Conservation (phyloP, 2,329 filamentous ascomycete genomes). For the Aaosphaeria pasadenensis region DNA sequence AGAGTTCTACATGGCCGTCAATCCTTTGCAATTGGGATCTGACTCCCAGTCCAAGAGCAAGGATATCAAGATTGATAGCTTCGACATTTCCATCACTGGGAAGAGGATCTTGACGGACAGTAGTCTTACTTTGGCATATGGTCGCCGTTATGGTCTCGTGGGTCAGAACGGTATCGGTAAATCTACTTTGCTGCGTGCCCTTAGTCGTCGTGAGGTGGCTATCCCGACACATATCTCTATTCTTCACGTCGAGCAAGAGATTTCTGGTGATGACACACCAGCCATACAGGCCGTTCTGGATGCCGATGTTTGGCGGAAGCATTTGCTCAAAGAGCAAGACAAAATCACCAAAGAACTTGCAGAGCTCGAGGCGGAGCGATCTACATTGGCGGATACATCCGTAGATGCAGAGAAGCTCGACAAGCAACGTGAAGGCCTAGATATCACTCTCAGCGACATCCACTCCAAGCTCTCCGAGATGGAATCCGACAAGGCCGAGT, state of each 20-base stretch:
- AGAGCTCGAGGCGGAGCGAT: constrained; percentile 73
- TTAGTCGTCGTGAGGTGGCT: constrained; percentile 88
- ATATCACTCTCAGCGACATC: constrained; percentile 86
- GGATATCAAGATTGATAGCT: constrained; percentile 96
- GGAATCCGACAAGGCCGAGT: constrained; percentile 98
- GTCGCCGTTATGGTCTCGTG: constrained; percentile 91
- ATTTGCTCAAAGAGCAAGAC: constrained; percentile 83
- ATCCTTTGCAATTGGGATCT: constrained; percentile 82
- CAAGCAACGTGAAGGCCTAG: constrained; percentile 82
- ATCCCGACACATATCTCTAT: constrained; percentile 98
- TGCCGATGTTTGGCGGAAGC: constrained; percentile 97
- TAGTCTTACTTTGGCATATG: constrained; percentile 83
- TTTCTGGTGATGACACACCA: constrained; percentile 91
- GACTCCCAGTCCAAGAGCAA: constrained; percentile 79
- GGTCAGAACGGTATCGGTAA: constrained; percentile 96
- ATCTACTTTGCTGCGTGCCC: constrained; percentile 83
- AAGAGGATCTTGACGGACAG: constrained; percentile 88
- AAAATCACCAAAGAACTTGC: constrained; percentile 76
- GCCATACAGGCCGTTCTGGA: constrained; percentile 93
- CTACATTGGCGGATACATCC: constrained; percentile 85
- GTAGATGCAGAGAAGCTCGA: constrained; percentile 83
- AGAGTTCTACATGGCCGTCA: constrained; percentile 99
- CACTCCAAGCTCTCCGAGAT: constrained; percentile 92
- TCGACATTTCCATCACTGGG: constrained; percentile 90
- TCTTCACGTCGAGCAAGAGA: constrained; percentile 98